Conservation (phyloP, 495 filamentous ascomycete genomes). For the Neurospora sp. region DNA sequence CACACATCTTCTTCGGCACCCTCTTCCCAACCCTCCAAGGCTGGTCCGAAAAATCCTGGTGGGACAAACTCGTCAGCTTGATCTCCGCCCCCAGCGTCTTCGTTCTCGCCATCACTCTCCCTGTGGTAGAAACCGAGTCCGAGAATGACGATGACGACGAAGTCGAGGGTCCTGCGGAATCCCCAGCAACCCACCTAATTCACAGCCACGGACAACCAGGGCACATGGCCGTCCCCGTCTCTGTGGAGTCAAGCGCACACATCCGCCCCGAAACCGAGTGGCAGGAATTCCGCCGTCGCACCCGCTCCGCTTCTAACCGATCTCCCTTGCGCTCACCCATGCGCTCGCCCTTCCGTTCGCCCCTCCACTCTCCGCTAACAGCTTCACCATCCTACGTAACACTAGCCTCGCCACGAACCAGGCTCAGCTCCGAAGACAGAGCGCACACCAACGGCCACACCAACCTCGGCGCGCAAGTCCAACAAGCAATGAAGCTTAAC, state of each 20-base stretch:
- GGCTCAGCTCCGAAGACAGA: background rate
- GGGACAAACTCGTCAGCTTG: conserved; percentile 68
- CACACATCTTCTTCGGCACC: conserved; percentile 57
- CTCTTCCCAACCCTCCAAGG: conserved; percentile 80
- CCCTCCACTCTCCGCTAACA: conserved; percentile 6
- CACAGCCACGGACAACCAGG: conserved; percentile 14
- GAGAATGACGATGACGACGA: conserved; percentile 43
- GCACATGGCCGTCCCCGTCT: conserved; percentile 19
- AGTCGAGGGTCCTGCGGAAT: conserved; percentile 11
- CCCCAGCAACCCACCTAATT: background rate
- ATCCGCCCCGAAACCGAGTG: conserved; percentile 37
- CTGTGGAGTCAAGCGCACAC: conserved; percentile 14
- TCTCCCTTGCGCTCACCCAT: background rate
- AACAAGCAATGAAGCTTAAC: background rate
- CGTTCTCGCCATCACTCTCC: conserved; percentile 82
- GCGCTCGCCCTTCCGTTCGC: conserved; percentile 1
- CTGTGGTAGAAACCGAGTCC: conserved; percentile 62
- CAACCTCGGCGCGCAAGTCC: background rate
- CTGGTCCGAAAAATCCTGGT: conserved; percentile 66
- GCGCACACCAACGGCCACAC: background rate
- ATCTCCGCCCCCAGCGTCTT: conserved; percentile 84
- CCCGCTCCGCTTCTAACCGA: conserved; percentile 16
- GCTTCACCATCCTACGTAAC: conserved; percentile 7
- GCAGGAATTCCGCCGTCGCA: conserved; percentile 41
- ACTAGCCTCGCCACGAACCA: background rate